Conservation (phyloP, 805 yeast genomes). For the Schizosaccharomyces japonicus region DNA sequence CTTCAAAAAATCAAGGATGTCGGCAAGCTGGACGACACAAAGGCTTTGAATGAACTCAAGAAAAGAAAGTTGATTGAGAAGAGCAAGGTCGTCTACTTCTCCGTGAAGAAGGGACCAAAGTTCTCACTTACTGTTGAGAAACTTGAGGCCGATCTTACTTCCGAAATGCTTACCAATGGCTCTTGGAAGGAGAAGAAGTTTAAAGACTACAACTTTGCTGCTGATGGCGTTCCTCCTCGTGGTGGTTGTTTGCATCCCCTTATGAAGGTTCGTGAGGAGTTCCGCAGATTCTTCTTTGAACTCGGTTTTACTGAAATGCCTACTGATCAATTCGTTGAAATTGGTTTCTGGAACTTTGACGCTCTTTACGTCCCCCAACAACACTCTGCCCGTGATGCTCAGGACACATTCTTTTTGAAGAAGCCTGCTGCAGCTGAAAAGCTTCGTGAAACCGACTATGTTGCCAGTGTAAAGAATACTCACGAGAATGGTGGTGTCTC, state of each 20-base stretch:
- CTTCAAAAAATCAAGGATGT: constrained; percentile 32
- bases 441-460: constrained; percentile 61
- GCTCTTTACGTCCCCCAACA: constrained; percentile 93
- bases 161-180: constrained; percentile 64
- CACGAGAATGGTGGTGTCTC: constrained; percentile 64
- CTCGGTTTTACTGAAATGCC: constrained; percentile 99
- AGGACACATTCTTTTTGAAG: constrained; percentile 91
- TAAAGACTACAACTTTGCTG: constrained; percentile 87
- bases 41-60: constrained; percentile 61
- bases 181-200: constrained; percentile 64
- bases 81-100: constrained; percentile 50
- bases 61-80: constrained; percentile 58
- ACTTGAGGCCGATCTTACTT: constrained; percentile 78
- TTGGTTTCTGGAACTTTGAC: constrained; percentile 98
- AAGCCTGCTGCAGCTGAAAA: constrained; percentile 64
- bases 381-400: constrained; percentile 97
- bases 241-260: constrained; percentile 93
- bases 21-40: constrained; percentile 35
- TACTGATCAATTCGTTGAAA: constrained; percentile 88
- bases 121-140: constrained; percentile 60
- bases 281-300: constrained; percentile 88
- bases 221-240: constrained; percentile 69
- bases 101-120: constrained; percentile 56
- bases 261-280: constrained; percentile 89
- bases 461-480: constrained; percentile 55